Conservation (phyloP, 805 yeast species). For the Saturnispora mendoncae region DNA sequence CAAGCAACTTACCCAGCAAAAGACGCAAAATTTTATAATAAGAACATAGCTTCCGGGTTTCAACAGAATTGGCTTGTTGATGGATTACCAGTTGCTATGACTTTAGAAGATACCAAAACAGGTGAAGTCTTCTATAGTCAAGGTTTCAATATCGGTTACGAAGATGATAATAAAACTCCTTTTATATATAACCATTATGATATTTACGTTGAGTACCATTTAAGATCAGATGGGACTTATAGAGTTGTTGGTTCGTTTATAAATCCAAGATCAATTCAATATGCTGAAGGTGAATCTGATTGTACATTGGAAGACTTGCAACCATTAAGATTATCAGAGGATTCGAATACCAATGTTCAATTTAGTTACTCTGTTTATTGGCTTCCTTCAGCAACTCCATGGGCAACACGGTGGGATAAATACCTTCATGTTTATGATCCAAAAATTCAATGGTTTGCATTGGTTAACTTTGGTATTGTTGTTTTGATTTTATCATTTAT, state of each 20-base stretch:
- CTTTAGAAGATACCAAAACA: conserved; percentile 48
- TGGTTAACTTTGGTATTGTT: conserved; percentile 75
- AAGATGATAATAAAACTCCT: conserved; percentile 45
- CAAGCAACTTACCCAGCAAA: conserved; percentile 45
- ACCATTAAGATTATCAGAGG: conserved; percentile 42
- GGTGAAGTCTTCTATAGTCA: conserved; percentile 58
- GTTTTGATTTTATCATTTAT: conserved; percentile 69
- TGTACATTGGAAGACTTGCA: conserved; percentile 24
- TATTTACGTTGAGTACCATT: conserved; percentile 73
- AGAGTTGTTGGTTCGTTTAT: conserved; percentile 91
- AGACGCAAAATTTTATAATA: conserved; percentile 69
- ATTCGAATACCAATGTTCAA: conserved; percentile 46
- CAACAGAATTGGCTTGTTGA: conserved; percentile 89
- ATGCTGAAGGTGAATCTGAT: conserved; percentile 13
- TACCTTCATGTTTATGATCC: conserved; percentile 88
- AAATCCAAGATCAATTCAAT: conserved; percentile 47
- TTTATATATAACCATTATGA: conserved; percentile 76
- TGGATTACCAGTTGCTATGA: conserved; percentile 85
- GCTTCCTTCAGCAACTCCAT: conserved; percentile 58
- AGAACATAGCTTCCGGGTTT: conserved; percentile 74
- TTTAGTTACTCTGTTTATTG: conserved; percentile 83
- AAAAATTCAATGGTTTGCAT: conserved; percentile 91
- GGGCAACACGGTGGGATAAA: conserved; percentile 99
- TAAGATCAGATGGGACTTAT: conserved; percentile 53
- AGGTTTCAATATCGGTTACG: conserved; percentile 73